These are phyloP conservation scores for Hanseniaspora sp. DNA, from an alignment of 1,139 yeast species.

Conservation along the genomic window DNA sequence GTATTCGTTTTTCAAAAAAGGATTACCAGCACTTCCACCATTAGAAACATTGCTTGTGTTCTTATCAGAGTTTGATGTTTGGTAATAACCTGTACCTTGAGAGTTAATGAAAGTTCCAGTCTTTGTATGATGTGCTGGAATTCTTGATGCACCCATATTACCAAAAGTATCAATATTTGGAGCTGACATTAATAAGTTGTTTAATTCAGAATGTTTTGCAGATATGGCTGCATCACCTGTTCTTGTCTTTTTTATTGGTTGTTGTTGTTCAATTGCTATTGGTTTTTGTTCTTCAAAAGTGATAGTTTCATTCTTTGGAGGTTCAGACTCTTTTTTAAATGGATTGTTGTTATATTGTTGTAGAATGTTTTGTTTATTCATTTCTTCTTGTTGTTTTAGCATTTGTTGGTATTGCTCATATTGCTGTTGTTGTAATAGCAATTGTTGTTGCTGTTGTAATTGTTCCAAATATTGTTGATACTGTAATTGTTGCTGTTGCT, in stretches of 20 bases:
- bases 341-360: conserved; percentile 66
- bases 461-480: conserved; percentile 14
- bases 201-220: conserved; percentile 59
- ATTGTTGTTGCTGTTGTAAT: conserved; percentile 22
- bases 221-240: conserved; percentile 40
- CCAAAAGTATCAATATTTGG: conserved; percentile 95
- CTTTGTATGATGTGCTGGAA: conserved; percentile 87
- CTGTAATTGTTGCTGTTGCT: conserved; percentile 22
- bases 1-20: conserved; percentile 64
- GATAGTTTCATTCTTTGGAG: conserved; percentile 21
- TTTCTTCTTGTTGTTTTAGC: conserved; percentile 28
- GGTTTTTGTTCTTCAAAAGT: conserved; percentile 19
- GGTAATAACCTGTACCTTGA: conserved; percentile 72
- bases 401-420: conserved; percentile 30
- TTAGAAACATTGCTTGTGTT: not conserved
- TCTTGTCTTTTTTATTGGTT: conserved; percentile 34
- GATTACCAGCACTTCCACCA: conserved; percentile 42
- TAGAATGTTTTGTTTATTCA: conserved; percentile 26
- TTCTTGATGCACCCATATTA: conserved; percentile 76
- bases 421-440: conserved; percentile 32
- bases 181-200: conserved; percentile 68
- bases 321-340: conserved; percentile 45
- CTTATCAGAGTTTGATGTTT: conserved; percentile 30
- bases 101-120: conserved; percentile 74
- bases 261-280: conserved; percentile 28